These are phyloP conservation scores for Chloranthus sessilifolius DNA, from an alignment of 164 flowering plant genomes.

Conservation along the genomic window DNA sequence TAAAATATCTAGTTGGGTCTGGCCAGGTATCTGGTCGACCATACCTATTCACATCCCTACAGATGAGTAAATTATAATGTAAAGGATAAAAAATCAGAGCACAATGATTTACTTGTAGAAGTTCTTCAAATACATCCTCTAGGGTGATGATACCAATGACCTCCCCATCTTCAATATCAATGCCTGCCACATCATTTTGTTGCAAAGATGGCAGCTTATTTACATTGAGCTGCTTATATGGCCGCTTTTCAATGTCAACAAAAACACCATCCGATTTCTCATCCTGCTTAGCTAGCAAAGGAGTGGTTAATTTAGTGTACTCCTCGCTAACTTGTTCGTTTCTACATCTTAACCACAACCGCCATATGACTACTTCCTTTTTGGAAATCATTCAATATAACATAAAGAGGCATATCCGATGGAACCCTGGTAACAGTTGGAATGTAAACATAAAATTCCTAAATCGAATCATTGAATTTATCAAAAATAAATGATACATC, in stretches of 20 bases:
- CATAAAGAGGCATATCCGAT: slow-evolving; percentile 95
- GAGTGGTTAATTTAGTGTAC: slow-evolving; percentile 47
- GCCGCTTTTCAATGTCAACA: slow-evolving; percentile 56
- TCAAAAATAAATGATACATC: no score
- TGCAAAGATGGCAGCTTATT: slow-evolving; percentile 17
- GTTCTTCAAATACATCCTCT: slow-evolving; percentile 99
- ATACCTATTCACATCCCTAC: no score
- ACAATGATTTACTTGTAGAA: slow-evolving; percentile 63
- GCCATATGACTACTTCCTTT: slow-evolving; percentile 99
- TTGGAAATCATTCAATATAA: slow-evolving; percentile 92
- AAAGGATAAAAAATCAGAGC: no score
- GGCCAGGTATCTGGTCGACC: no score
- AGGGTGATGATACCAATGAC: slow-evolving; percentile 95
- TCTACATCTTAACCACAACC: slow-evolving; percentile 79
- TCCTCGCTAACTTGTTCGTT: slow-evolving; percentile 10
- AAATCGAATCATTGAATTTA: no score
- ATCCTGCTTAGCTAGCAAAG: slow-evolving; percentile 42
- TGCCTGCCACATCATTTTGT: slow-evolving; percentile 28
- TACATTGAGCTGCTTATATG: slow-evolving; percentile 13
- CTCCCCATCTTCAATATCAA: slow-evolving; percentile 82
- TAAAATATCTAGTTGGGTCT: no score
- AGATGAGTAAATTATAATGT: no score
- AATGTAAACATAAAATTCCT: background rate
- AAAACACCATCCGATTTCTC: slow-evolving; percentile 33
- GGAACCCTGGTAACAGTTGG: slow-evolving; percentile 69